These are phyloP conservation scores for Calonectria honghensis DNA, from an alignment of 2,329 filamentous ascomycete species.

Conservation along the genomic window DNA sequence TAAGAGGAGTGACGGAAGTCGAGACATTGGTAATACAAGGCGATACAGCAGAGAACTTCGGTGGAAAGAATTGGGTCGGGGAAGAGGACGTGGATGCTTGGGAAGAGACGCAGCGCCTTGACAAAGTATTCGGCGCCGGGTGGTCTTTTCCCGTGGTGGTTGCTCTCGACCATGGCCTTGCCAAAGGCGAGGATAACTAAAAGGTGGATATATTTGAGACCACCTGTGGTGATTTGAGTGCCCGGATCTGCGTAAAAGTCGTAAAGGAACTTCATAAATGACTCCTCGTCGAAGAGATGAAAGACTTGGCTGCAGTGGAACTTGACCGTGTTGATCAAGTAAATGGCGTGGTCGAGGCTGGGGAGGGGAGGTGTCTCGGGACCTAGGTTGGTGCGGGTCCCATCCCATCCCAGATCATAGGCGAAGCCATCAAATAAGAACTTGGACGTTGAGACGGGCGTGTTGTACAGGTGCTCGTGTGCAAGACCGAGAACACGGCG, in stretches of 20 bases:
- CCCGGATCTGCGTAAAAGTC: constrained; percentile 55
- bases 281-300: constrained; percentile 72
- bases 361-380: constrained; percentile 60
- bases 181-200: constrained; percentile 73
- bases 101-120: constrained; percentile 65
- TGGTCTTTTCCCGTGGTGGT: constrained; percentile 60
- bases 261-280: constrained; percentile 64
- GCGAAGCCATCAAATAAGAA: constrained; percentile 70
- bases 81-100: constrained; percentile 63
- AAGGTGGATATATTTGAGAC: constrained; percentile 72
- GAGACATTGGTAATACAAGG: constrained; percentile 71
- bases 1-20: constrained; percentile 68
- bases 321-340: constrained; percentile 73
- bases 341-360: constrained; percentile 70
- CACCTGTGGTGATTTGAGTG: constrained; percentile 41
- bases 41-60: constrained; percentile 71
- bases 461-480: constrained; percentile 66
- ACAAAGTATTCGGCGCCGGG: constrained; percentile 69
- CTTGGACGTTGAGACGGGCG: constrained; percentile 64
- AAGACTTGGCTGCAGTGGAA: constrained; percentile 74
- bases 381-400: constrained; percentile 55
- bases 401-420: constrained; percentile 72
- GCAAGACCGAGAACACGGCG: constrained; percentile 69
- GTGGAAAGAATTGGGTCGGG: constrained; percentile 66
- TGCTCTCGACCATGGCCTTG: constrained; percentile 69